Evolutionary conservation across 176 grass and related monocot genomes (phyloP).

Genomic region (Triticum timopheevii): DNA sequence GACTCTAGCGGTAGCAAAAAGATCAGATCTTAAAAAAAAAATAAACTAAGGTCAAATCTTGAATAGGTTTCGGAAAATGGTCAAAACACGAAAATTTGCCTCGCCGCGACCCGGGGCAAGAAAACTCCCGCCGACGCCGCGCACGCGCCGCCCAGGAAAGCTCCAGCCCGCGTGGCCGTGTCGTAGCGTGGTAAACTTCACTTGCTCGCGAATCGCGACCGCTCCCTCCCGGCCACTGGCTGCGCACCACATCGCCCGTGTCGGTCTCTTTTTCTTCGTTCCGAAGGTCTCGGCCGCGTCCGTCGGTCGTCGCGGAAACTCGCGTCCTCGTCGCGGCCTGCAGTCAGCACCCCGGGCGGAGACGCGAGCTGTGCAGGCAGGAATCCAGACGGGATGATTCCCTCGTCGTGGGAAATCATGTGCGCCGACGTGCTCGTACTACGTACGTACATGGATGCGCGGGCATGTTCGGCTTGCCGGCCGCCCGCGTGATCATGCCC

Average conservation of each 20-base stretch:
- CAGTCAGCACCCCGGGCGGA: not conserved
- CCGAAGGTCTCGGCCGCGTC: not conserved
- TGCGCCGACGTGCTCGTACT: not conserved
- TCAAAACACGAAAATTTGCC: too few relatives aligned
- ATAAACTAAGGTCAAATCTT: too few relatives aligned
- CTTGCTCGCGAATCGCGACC: not conserved
- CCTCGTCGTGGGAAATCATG: not conserved
- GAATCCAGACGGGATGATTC: not conserved
- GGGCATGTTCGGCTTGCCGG: not conserved
- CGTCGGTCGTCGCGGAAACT: not conserved
- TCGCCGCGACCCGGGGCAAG: not conserved
- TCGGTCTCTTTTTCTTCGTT: not conserved
- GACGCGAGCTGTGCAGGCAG: not conserved
- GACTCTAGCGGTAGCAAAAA: too few relatives aligned
- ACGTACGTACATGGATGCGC: not conserved
- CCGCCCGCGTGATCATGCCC: not conserved
- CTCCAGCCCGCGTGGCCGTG: not conserved
- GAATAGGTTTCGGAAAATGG: too few relatives aligned
- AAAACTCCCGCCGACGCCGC: constrained; percentile 4
- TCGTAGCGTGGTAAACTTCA: not conserved
- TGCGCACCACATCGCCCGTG: not conserved
- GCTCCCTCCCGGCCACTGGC: not conserved
- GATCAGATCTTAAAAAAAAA: too few relatives aligned
- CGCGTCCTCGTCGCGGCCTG: not conserved
- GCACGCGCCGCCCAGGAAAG: constrained; percentile 5